Evolutionary conservation across 2,329 filamentous ascomycete species (phyloP), one percentile per base, ranked within the genome.

Genomic region (Lasiodiplodia citricola): DNA sequence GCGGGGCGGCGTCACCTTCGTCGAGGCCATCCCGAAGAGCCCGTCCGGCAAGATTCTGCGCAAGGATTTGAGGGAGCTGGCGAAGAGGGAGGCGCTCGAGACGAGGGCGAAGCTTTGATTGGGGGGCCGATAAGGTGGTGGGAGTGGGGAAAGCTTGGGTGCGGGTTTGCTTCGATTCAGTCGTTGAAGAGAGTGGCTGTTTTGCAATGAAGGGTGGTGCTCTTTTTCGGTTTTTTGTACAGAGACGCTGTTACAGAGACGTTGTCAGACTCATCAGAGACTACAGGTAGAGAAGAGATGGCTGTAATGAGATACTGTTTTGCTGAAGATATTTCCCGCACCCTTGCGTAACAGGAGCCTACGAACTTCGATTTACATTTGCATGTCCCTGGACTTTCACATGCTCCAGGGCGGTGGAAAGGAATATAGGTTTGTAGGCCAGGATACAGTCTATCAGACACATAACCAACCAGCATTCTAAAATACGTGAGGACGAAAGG

Each of bases 21-120:
- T 80, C 21, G 75, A 79, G 62, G 74, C 70, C n/a, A 74, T 80
- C 51, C 79, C 79, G 0, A 80, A 80, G 71, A 77, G 74, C 60
- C 74, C 77, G 14, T 70, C 69, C 8, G 78, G 78, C 2, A 80
- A 80, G 73, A 80, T 80, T 51, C 56, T 80, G 69, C 73, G 78
- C 51, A 80, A 78, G 68, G 78, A 80, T 69, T 67, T 80, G 67
- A 75, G 78, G 58, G 68, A 72, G n/a, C 8, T 76, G 68, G 78
- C 75, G 54, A 77, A 74, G 73, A 76, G 71, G 69, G 75, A 75
- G 70, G 69, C 67, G 66, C 71, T 71, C 68, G 75, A 75, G 68
- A 69, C 66, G 67, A 73, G 73, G 0, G 72, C 74, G 44, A 77
- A 74, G 73, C 64, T 78, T 56, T 77, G 41, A 63, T 47, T 16